phyloP scores from a whole-genome alignment of 2,329 filamentous ascomycete genomes.

The Colletotrichum spaethianum region DNA sequence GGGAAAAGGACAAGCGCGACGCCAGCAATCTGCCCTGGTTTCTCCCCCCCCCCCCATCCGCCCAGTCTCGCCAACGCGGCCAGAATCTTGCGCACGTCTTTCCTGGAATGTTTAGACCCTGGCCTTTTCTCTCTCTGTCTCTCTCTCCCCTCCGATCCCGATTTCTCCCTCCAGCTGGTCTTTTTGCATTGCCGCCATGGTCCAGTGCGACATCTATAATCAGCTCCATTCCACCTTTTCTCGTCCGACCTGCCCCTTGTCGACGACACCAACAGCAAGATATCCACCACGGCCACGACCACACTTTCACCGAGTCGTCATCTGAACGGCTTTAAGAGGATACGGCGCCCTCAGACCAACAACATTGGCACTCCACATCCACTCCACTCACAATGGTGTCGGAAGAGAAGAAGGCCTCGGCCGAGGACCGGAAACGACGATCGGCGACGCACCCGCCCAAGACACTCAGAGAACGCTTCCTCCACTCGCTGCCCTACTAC shows the following conservation, averaged over 20 bases:
- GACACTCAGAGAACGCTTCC: slow-evolving; percentile 54
- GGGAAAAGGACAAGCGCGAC: not conserved
- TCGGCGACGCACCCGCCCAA: slow-evolving; percentile 48
- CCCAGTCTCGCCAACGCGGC: not conserved
- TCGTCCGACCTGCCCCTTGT: not conserved
- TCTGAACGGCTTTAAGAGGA: not conserved
- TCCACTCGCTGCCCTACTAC: slow-evolving; percentile 70
- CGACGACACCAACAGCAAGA: not conserved
- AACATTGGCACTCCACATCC: not conserved
- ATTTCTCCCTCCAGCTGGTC: not conserved
- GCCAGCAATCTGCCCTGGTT: not conserved
- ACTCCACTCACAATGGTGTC: not conserved
- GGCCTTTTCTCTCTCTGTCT: no score
- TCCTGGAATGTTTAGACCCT: not conserved
- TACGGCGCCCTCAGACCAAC: not conserved
- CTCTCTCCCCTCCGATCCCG: not conserved
- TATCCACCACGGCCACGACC: no score
- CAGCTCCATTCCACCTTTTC: not conserved
- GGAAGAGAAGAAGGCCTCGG: not conserved
- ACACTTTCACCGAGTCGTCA: not conserved
- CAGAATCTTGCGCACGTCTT: not conserved
- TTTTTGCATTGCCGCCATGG: slow-evolving; percentile 3
- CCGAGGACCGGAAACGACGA: slow-evolving; percentile 18
- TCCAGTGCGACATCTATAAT: slow-evolving; percentile 3
- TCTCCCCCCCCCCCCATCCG: not conserved